Evolutionary conservation across 2,329 filamentous ascomycete species (phyloP), one percentile per base, ranked within the genome.

Genomic region (Pseudodiploospora longispora): DNA sequence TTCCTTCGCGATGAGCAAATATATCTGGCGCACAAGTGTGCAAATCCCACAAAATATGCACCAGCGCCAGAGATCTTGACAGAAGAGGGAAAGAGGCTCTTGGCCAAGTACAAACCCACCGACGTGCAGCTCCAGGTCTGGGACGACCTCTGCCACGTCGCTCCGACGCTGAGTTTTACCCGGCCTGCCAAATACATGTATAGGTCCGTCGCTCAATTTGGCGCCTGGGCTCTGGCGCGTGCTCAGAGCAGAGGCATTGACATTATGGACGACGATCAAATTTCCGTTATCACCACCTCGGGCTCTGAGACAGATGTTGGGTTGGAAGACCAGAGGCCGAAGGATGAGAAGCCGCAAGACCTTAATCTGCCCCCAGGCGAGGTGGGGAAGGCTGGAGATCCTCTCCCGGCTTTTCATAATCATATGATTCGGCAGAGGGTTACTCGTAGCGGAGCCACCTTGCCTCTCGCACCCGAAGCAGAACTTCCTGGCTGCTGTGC

Each of bases 161-260:
- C 85, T 1, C 87, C 91, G 1, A 96, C 90, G 0, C 73, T 97
- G n/a, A 95, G 87, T 55, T 97, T 95, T 61, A 97, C 91, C 0
- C 78, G 83, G n/a, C 93, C 93, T 1, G 93, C 91, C 38, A 97
- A 97, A 62, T 86, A 85, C 66, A 96, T 97, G 89, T 97, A 88
- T 61, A 79, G 91, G 39, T 87, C 87, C 1, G 81, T 96, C 42
- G 86, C 93, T 0, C 91, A 96, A 54, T 97, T 98, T 57, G 85
- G 89, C 2, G 88, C 90, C 0, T 97, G 90, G 90, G 85, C 85
- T 0, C 72, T 96, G 27, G 87, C 90, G 1, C 75, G 83, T 51
- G 88, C 89, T 0, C 90, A 96, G 58, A 76, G 87, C 47, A 78
- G 76, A 1, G 78, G 80, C 1, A 90, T 95, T 43, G 85, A 93